A percentile compares a stretch with the other conserved stretches of the same genome.
These are phyloP conservation scores for Paspalum vaginatum DNA, from an alignment of 176 grass and related monocot species.

Conservation along the genomic window DNA sequence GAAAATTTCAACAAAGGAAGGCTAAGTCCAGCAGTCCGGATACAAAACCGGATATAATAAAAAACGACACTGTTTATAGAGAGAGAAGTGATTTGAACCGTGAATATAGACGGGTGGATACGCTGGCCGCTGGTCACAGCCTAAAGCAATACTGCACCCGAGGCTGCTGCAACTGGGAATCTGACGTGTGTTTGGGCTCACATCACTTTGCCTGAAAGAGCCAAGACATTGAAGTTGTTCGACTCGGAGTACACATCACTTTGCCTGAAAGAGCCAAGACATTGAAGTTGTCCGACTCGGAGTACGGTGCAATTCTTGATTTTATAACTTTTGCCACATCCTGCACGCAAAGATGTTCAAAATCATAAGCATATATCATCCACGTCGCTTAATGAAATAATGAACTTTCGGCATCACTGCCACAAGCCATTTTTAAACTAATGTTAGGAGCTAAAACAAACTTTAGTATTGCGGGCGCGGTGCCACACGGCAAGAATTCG, in stretches of 20 bases:
- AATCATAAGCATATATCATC: slow-evolving; percentile 4
- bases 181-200: background rate
- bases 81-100: no score
- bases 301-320: slow-evolving; percentile 37
- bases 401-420: background rate
- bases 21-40: no score
- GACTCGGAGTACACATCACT: slow-evolving; percentile 64
- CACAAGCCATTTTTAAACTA: background rate
- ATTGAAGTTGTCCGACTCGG: no score
- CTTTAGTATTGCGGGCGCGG: no score
- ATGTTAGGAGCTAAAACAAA: background rate
- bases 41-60: no score
- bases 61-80: no score
- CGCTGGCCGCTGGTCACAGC: no score
- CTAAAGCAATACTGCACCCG: background rate
- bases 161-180: background rate
- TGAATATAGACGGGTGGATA: no score
- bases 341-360: slow-evolving; percentile 34
- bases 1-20: no score
- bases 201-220: slow-evolving; percentile 52
- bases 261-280: no score
- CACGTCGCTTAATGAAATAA: background rate
- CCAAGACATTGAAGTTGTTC: slow-evolving; percentile 88
- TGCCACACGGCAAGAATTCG: no score
- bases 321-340: slow-evolving; percentile 77